Evolutionary conservation across 73 alveolate genomes (phyloP).

Genomic region (Tetrahymena thermophila): DNA sequence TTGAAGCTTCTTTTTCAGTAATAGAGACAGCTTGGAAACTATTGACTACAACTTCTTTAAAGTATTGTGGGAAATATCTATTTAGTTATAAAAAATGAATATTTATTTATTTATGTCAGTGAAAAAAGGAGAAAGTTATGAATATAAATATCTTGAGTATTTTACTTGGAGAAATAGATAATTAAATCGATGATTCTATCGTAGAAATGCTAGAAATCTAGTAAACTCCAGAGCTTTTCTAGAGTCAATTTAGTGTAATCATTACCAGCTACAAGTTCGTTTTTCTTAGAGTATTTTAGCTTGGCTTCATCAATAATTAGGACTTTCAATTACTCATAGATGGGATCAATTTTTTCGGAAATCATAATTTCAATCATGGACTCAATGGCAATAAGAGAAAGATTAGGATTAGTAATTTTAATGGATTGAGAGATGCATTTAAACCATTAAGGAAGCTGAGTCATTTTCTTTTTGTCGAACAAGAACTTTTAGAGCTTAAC

Average conservation of each 20-base stretch:
- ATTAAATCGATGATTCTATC: constrained; percentile 39
- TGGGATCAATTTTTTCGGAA: constrained; percentile 14
- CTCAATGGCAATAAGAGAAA: constrained; percentile 27
- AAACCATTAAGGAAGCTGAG: constrained; percentile 30
- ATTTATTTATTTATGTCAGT: constrained; percentile 8
- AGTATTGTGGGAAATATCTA: constrained; percentile 21
- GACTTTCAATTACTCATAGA: constrained; percentile 14
- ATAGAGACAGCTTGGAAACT: constrained; percentile 12
- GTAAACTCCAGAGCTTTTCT: constrained; percentile 35
- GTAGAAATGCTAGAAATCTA: constrained; percentile 32
- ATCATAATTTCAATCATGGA: constrained; percentile 32
- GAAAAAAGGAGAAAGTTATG: background rate
- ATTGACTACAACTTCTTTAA: constrained; percentile 31
- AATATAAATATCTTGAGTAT: too few species aligned
- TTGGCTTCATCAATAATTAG: constrained; percentile 27
- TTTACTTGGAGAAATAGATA: constrained; percentile 29
- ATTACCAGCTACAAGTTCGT: constrained; percentile 21
- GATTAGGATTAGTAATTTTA: constrained; percentile 22
- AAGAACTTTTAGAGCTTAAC: background rate
- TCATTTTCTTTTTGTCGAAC: background rate
- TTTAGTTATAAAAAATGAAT: constrained; percentile 8
- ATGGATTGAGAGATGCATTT: constrained; percentile 18
- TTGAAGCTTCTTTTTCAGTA: constrained; percentile 31
- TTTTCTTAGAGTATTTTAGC: constrained; percentile 10
- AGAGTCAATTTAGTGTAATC: constrained; percentile 36